Evolutionary conservation across 1,284 basidiomycete species (phyloP), one percentile per base, ranked within the genome.

Genomic region (Psilocybe mexicana): DNA sequence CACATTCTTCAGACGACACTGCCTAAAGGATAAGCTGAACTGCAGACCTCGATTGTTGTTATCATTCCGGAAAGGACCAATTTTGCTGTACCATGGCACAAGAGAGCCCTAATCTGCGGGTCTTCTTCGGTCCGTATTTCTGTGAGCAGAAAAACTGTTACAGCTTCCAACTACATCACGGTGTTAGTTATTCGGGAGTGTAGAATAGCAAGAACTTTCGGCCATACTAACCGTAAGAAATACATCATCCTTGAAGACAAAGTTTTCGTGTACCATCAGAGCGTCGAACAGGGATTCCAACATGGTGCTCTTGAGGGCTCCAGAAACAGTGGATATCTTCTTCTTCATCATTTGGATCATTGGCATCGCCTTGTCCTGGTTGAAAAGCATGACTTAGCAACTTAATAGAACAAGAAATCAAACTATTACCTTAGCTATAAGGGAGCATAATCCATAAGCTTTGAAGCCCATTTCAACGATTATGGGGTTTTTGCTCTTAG

Each of bases 211-310:
- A 28, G 3, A 8, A 30, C 23, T 18, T 26, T 24, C 6, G 38
- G 12, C 12, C 38, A 38, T 54, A 61, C 35, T 5, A 4, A 65
- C 61, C 48, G 65, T 63, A 26, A 69, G 69, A 49, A 65, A 75
- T 23, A 63, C 64, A 23, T 69, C 59, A 38, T 61, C 59, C 59
- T 74, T 76, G 52, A 87, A 76, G 62, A 88, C 82, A 35, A 79
- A 79, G 43, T 81, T 75, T 55, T 91, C 88, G 67, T 96, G 88
- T 3, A 91, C 83, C 84, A 95, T 92, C 52, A 95, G 76, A 55
- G 94, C 77, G 71, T 96, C 94, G 70, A 96, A 94, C 11, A 94
- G 73, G 59, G 90, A 81, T 67, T 93, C 85, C 2, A 93, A 77
- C 24, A 92, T 81, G 56, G 83, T 86, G 42, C 87, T 74, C 70